A percentile compares a stretch with the other conserved stretches of the same genome.
phyloP scores from a whole-genome alignment of 257 asterid genomes.

The Solanum peruvianum region DNA sequence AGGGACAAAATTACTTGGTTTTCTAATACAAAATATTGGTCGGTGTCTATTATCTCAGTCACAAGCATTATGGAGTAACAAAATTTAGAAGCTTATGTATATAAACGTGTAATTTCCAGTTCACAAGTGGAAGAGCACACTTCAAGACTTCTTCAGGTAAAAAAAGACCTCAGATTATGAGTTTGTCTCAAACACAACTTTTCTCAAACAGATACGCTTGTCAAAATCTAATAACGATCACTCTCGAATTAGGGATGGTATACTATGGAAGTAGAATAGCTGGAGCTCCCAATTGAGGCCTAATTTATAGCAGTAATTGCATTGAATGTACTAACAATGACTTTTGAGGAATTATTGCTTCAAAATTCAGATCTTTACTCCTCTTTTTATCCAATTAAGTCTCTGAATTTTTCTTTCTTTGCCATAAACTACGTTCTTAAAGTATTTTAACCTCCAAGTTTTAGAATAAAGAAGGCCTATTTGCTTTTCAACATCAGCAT shows the following conservation, averaged over 20 bases:
- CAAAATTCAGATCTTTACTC: not conserved
- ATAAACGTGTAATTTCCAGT: not conserved
- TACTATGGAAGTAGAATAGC: not conserved
- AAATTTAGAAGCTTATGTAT: not conserved
- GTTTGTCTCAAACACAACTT: not conserved
- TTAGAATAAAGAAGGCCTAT: not conserved
- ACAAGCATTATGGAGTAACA: not conserved
- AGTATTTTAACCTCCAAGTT: not conserved
- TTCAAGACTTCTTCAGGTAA: not conserved
- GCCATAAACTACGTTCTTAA: not conserved
- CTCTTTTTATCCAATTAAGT: not conserved
- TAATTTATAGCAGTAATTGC: not conserved
- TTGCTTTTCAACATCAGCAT: not conserved
- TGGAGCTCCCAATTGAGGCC: not conserved
- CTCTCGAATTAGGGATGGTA: not conserved
- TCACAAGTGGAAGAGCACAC: not conserved
- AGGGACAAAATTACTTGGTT: not conserved
- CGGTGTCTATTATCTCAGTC: not conserved
- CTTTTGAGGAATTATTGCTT: not conserved
- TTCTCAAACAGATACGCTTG: not conserved
- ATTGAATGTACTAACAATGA: not conserved
- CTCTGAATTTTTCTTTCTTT: not conserved
- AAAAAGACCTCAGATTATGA: not conserved
- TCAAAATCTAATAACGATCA: not conserved
- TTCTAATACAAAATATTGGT: not conserved